phyloP scores from a whole-genome alignment of 2,329 filamentous ascomycete genomes.

The Colletotrichum australisinense region DNA sequence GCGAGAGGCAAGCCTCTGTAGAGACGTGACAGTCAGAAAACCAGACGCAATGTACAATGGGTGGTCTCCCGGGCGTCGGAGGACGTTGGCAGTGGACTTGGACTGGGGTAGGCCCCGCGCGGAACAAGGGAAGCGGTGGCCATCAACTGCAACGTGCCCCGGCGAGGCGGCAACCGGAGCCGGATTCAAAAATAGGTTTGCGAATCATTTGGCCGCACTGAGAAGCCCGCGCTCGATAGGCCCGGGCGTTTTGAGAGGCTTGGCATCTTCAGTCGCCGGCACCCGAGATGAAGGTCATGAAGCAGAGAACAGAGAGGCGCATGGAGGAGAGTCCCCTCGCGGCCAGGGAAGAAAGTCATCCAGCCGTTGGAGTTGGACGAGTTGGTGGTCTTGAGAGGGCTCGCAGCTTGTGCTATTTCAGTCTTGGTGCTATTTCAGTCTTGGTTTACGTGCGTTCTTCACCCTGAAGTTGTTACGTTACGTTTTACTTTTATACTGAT shows the following conservation, averaged over 20 bases:
- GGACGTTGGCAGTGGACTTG: background rate
- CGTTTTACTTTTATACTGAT: background rate
- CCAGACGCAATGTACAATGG: slow-evolving; percentile 1
- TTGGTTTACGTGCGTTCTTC: too few species aligned
- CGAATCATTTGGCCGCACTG: background rate
- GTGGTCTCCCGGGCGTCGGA: slow-evolving; percentile 11
- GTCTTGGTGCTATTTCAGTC: too few species aligned
- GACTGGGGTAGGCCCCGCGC: slow-evolving; percentile 4
- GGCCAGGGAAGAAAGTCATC: slow-evolving; percentile 1
- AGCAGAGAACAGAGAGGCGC: slow-evolving; percentile 1
- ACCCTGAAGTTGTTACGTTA: too few species aligned
- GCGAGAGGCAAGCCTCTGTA: slow-evolving; percentile 29
- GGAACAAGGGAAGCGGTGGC: background rate
- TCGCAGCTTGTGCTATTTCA: background rate
- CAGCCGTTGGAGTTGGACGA: slow-evolving; percentile 32
- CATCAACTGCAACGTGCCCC: slow-evolving; percentile 30
- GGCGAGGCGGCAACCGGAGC: background rate
- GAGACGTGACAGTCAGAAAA: slow-evolving; percentile 3
- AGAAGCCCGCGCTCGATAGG: slow-evolving; percentile 30
- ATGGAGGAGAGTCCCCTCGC: slow-evolving; percentile 1
- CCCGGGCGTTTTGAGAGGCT: slow-evolving; percentile 8
- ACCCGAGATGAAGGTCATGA: background rate
- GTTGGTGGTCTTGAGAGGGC: slow-evolving; percentile 23
- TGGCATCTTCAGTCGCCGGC: background rate
- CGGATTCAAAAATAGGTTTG: background rate